Evolutionary conservation across 345 rosid genomes (phyloP).

Genomic region (Brassica cretica): DNA sequence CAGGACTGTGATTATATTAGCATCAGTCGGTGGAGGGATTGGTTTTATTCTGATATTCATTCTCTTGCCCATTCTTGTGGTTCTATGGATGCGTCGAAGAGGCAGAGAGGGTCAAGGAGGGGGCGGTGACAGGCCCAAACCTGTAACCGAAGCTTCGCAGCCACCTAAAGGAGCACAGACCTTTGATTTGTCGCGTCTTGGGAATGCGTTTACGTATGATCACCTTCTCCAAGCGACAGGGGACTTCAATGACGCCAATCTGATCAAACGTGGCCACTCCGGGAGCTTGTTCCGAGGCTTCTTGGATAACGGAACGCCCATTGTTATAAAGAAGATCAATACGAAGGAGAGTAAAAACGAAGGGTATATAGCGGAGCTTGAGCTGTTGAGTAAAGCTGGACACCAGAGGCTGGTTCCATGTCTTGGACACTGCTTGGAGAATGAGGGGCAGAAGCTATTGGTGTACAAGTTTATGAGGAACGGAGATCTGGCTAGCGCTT

Average conservation of each 20-base stretch:
- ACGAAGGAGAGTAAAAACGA: constrained; percentile 55
- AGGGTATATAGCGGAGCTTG: constrained; percentile 67
- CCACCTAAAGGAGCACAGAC: constrained; percentile 55
- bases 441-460: constrained; percentile 76
- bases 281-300: constrained; percentile 81
- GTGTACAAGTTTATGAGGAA: constrained; percentile 90
- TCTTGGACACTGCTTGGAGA: constrained; percentile 82
- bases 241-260: constrained; percentile 64
- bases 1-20: constrained; percentile 51
- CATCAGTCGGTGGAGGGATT: constrained; percentile 65
- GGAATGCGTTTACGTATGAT: constrained; percentile 71
- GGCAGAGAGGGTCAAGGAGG: constrained; percentile 51
- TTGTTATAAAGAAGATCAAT: constrained; percentile 77
- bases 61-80: constrained; percentile 46
- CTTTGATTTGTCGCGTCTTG: constrained; percentile 61
- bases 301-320: constrained; percentile 58
- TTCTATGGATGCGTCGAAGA: constrained; percentile 49
- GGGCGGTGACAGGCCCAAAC: constrained; percentile 57
- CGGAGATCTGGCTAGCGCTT: constrained; percentile 75
- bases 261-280: constrained; percentile 90
- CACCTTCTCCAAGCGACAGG: constrained; percentile 76
- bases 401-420: constrained; percentile 83
- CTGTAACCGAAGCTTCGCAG: constrained; percentile 45
- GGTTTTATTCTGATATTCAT: constrained; percentile 51
- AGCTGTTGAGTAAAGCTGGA: constrained; percentile 70